These are phyloP conservation scores for Rhododendron kiyosumense DNA, from an alignment of 148 eudicot species.

Conservation along the genomic window DNA sequence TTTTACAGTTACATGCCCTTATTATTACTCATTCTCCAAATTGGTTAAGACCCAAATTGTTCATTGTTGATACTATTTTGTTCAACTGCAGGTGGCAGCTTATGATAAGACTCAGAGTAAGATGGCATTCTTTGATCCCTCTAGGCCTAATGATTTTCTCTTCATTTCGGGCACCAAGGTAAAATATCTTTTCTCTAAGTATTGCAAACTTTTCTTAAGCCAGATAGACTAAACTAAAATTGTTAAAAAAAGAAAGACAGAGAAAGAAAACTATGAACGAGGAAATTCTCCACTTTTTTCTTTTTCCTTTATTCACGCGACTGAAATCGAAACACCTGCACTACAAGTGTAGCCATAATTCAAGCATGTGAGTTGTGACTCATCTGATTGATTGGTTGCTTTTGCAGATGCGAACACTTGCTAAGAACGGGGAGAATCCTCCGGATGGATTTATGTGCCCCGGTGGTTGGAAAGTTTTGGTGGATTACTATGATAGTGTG, in stretches of 20 bases:
- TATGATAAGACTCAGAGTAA: conserved; percentile 82
- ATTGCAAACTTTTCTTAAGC: neutral
- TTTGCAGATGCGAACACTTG: conserved; percentile 80
- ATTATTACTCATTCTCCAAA: neutral
- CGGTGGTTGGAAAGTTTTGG: conserved; percentile 1
- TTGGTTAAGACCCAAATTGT: neutral
- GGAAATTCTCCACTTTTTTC: neutral
- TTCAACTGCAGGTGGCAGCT: conserved; percentile 72
- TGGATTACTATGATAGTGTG: conserved; percentile 2
- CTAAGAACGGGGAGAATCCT: conserved; percentile 65
- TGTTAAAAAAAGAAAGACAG: neutral
- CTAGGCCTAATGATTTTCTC: conserved; percentile 79
- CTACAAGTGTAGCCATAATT: neutral
- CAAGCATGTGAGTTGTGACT: neutral
- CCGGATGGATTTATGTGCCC: conserved; percentile 80
- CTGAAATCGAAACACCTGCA: neutral
- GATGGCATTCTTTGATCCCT: conserved; percentile 97
- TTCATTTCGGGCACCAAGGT: conserved; percentile 99
- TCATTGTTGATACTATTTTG: neutral
- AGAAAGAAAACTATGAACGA: neutral
- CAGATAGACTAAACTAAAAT: neutral
- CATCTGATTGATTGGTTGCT: conserved; percentile 16
- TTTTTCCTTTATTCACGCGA: neutral
- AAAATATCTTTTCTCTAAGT: neutral
- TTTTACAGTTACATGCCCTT: neutral